These are phyloP conservation scores for Acacia concinna DNA, from an alignment of 331 rosid species.

Conservation along the genomic window DNA sequence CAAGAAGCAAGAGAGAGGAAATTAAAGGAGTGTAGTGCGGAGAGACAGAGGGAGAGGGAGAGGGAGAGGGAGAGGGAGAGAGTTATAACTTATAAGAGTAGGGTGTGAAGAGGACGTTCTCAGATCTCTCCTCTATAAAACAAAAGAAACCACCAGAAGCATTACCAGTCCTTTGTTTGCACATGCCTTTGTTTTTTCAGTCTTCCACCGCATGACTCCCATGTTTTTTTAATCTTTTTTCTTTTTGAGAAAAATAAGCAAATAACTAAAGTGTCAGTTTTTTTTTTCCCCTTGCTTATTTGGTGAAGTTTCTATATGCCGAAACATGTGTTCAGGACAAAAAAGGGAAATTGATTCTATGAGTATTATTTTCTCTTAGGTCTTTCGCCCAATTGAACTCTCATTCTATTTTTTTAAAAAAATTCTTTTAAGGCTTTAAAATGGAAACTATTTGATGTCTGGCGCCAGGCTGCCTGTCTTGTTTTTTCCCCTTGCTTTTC, in stretches of 20 bases:
- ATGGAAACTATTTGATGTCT: not conserved
- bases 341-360: not conserved
- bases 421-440: not conserved
- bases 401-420: not conserved
- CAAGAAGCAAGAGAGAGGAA: not conserved
- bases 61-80: not conserved
- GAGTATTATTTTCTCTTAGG: not conserved
- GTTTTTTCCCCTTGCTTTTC: too few species aligned
- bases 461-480: not conserved
- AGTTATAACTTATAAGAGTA: not conserved
- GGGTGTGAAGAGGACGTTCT: not conserved
- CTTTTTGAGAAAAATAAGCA: not conserved
- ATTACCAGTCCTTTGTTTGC: not conserved
- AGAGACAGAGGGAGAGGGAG: not conserved
- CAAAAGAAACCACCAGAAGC: not conserved
- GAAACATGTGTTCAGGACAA: not conserved
- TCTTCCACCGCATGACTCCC: not conserved
- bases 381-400: not conserved
- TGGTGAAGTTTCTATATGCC: not conserved
- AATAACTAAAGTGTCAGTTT: not conserved
- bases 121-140: not conserved
- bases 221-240: not conserved
- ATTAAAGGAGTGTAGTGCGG: not conserved
- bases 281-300: not conserved
- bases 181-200: not conserved